Conservation (phyloP, 176 grass and related monocot species). For the Olyra latifolia region DNA sequence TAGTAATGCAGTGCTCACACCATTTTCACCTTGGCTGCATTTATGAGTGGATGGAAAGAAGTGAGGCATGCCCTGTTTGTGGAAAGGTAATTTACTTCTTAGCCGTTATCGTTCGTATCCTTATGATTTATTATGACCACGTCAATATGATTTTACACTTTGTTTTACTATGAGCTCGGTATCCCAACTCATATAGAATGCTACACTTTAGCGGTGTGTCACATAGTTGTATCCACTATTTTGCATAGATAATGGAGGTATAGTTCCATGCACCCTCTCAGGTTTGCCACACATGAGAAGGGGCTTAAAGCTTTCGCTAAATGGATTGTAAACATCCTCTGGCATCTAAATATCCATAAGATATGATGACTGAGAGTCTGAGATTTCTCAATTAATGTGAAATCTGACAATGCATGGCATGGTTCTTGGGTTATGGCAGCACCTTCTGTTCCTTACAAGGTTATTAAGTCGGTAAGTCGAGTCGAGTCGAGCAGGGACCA, state of each 20-base stretch:
- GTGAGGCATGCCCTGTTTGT: slow-evolving; percentile 90
- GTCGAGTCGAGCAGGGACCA: no score
- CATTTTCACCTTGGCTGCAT: slow-evolving; percentile 98
- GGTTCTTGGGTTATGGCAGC: neutral
- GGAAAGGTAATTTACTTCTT: slow-evolving; percentile 66
- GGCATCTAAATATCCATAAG: neutral
- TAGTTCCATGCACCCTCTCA: neutral
- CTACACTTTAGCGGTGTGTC: neutral
- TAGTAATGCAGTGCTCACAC: slow-evolving; percentile 87
- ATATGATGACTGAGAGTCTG: neutral
- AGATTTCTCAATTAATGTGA: neutral
- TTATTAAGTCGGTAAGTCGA: no score
- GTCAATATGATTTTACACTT: neutral
- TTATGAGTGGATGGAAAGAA: slow-evolving; percentile 99
- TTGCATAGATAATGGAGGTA: neutral
- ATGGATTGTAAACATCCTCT: slow-evolving; percentile 6
- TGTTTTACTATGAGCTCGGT: slow-evolving; percentile 1
- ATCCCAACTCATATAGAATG: neutral
- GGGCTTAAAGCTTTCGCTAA: neutral
- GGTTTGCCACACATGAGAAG: neutral
- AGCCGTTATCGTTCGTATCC: neutral
- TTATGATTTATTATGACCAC: neutral
- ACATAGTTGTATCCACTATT: neutral
- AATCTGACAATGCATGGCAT: neutral
- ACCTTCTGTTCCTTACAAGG: no score